Evolutionary conservation across 768 basidiomycete genomes (phyloP), one percentile per base, ranked within the genome.

Genomic region (Russula sp.): DNA sequence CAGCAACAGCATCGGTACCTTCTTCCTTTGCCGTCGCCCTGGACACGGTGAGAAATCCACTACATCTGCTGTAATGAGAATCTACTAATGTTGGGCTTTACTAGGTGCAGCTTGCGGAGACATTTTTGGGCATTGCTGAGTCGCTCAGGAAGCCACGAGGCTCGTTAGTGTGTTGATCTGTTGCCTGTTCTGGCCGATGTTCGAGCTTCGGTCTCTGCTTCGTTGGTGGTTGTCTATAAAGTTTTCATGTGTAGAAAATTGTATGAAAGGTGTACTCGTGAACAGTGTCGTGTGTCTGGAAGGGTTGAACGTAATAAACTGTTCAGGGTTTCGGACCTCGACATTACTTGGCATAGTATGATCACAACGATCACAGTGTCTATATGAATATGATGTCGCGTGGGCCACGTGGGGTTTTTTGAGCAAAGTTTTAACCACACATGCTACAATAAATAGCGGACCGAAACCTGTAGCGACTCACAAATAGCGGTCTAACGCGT

Each of bases 71-170:
- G 7, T 20, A 10, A 22, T 18, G 44, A 36, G 26, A 3, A 22
- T 3, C 11, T 20, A 20, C 9, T 32, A 40, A 54, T 50, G 24
- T 49, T 54, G 20, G 24, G 3, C 42, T 16, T 3, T 26, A 20
- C 1, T 63, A 85, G 84, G 76, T 84, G 8, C 79, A 77, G 63
- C 76, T 85, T 2, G 80, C 83, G 0, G 76, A 85, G 67, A 82
- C 84, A 0, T 86, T 86, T 78, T 71, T 85, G 36, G 80, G 79
- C 22, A 79, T 86, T 61, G 83, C 84, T 0, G 82, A 84, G 58
- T 84, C 84, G 0, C 70, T 86, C 71, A 76, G 77, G 66, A 86
- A 82, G 66, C 80, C 84, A 3, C 74, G 84, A 65, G 85, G 81
- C 0, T 76, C 79, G 14, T 70, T 85, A 48, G 69, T 84, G 67